These are phyloP conservation scores for Leishmania tarentolae DNA, from an alignment of 208 protist species.

Conservation along the genomic window DNA sequence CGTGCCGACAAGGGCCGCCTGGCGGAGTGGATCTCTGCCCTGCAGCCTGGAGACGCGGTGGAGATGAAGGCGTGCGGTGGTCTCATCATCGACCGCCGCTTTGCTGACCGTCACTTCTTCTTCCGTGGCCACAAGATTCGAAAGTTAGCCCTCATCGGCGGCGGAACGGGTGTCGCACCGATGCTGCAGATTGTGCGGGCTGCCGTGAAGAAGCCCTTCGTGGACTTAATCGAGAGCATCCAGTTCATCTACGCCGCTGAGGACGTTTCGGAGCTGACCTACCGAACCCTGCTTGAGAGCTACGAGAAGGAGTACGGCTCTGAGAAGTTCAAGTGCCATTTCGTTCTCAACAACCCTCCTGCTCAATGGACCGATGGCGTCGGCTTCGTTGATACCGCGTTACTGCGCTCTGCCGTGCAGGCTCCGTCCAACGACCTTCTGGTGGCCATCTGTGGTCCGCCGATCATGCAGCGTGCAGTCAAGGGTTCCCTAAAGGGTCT, in stretches of 20 bases:
- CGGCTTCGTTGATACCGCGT: constrained; percentile 54
- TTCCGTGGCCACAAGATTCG: constrained; percentile 66
- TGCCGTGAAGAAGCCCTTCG: constrained; percentile 69
- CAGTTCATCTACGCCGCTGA: constrained; percentile 77
- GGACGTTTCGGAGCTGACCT: constrained; percentile 61
- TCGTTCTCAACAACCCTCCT: constrained; percentile 73
- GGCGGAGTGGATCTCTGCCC: constrained; percentile 57
- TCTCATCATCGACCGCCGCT: constrained; percentile 54
- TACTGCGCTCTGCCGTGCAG: constrained; percentile 60
- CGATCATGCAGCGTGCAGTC: constrained; percentile 68
- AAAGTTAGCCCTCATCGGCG: constrained; percentile 70
- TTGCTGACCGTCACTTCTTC: constrained; percentile 46
- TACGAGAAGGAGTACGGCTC: constrained; percentile 49
- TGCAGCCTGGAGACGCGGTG: constrained; percentile 72
- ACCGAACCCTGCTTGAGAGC: constrained; percentile 48
- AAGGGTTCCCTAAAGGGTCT: constrained; percentile 38
- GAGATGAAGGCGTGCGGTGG: constrained; percentile 79
- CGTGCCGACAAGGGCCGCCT: constrained; percentile 57
- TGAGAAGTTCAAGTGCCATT: constrained; percentile 62
- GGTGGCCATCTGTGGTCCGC: constrained; percentile 77
- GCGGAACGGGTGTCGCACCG: constrained; percentile 91
- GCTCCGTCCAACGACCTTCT: constrained; percentile 59
- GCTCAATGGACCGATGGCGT: constrained; percentile 68
- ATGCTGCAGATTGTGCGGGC: constrained; percentile 93
- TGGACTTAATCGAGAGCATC: constrained; percentile 55